These are phyloP conservation scores for Leccinellum rugosiceps DNA, from an alignment of 768 basidiomycete species.

Conservation along the genomic window DNA sequence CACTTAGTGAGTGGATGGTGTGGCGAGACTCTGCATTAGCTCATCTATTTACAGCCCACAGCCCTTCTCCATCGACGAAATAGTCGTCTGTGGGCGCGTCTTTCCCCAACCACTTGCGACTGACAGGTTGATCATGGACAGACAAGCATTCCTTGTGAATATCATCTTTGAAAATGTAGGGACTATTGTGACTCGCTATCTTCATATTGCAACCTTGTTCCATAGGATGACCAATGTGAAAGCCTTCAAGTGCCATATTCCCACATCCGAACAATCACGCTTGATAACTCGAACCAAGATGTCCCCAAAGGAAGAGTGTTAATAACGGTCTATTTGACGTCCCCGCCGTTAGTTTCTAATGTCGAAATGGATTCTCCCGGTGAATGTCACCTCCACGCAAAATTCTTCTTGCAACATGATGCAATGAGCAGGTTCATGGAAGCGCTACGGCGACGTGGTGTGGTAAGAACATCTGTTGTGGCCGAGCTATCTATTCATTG, in stretches of 20 bases:
- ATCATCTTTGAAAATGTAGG: slow-evolving; percentile 31
- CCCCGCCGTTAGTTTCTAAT: slow-evolving; percentile 39
- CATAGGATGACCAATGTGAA: slow-evolving; percentile 48
- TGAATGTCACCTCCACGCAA: slow-evolving; percentile 25
- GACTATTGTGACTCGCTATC: neutral
- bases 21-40: neutral
- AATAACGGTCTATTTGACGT: slow-evolving; percentile 32
- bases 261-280: slow-evolving; percentile 26
- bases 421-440: slow-evolving; percentile 39
- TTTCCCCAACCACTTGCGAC: slow-evolving; percentile 36
- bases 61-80: slow-evolving; percentile 45
- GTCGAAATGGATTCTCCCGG: slow-evolving; percentile 20
- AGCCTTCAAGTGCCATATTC: slow-evolving; percentile 47
- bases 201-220: slow-evolving; percentile 6
- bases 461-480: slow-evolving; percentile 36
- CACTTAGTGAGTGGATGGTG: slow-evolving; percentile 41
- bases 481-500: slow-evolving; percentile 1
- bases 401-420: slow-evolving; percentile 38
- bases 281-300: slow-evolving; percentile 23
- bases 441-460: slow-evolving; percentile 40
- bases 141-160: slow-evolving; percentile 48
- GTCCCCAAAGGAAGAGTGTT: slow-evolving; percentile 14
- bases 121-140: slow-evolving; percentile 53
- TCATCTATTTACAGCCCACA: slow-evolving; percentile 47
- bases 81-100: slow-evolving; percentile 35